Evolutionary conservation across 805 yeast species (phyloP), one percentile per base, ranked within the genome.

Genomic region (Lipomyces chichibuensis): DNA sequence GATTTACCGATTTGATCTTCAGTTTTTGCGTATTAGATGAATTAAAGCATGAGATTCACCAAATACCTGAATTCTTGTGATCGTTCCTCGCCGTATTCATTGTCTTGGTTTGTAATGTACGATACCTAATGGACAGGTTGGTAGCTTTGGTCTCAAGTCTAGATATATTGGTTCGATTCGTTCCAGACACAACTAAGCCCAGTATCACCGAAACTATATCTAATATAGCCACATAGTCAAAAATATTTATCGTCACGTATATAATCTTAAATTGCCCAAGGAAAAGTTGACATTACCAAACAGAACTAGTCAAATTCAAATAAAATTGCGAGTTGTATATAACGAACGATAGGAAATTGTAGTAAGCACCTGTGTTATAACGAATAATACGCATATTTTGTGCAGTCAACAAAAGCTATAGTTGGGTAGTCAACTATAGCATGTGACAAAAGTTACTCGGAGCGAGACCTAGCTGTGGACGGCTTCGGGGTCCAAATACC

Each of bases 401-500:
- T 37, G 17, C 5, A 37, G 39, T 37, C 39, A 13, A 11, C 39
- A 37, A 4, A 11, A 14, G 39, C 39, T 37, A 32, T 14, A n/a
- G n/a, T 32, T 23, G 37, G 7, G n/a, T 46, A n/a, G 27, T 43
- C 59, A 37, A 17, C 20, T 60, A 63, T 29, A 67, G 23, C 33
- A 46, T 37, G 54, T 70, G 74, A 52, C 71, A 56, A 53, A 80
- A 87, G 72, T 88, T 87, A 72, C 88, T 84, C 51, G 91, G 91
- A 2, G 89, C 90, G 43, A 87, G 80, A 1, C 91, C 91, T 17
- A 82, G 75, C 37, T 73, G 73, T 35, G 71, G 69, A 39, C 77
- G 78, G 1, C 79, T 79, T 9, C 71, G 53, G 25, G 70, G 69
- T 46, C 80, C 80, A 43, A 82, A 65, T 25, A 85, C 85, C 71